Percentiles rank a stretch among this genome's conserved stretches.
phyloP scores from a whole-genome alignment of 306 rosid species.

The Cucumis melo region DNA sequence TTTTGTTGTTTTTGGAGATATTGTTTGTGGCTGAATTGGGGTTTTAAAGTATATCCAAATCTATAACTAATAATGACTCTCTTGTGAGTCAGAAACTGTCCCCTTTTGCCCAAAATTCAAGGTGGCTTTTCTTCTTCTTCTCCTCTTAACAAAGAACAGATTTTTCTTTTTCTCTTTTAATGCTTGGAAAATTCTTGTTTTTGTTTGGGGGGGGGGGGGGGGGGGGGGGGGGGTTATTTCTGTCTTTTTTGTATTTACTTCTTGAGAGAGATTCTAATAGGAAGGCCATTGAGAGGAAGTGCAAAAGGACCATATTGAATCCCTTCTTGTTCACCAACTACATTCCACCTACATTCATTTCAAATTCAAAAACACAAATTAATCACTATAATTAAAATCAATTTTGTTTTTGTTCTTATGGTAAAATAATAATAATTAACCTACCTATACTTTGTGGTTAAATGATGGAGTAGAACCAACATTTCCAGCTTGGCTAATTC shows the following conservation, averaged over 20 bases:
- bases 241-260: constrained; percentile 2
- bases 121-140: not conserved
- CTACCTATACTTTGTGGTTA: constrained; percentile 70
- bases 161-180: not conserved
- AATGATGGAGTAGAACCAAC: constrained; percentile 71
- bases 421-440: no score
- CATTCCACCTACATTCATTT: constrained; percentile 51
- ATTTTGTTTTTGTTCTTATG: no score
- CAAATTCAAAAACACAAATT: not conserved
- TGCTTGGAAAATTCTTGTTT: not conserved
- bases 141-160: not conserved
- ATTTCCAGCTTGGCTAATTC: constrained; percentile 92
- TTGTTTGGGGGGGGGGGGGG: not conserved
- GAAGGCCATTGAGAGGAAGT: constrained; percentile 88
- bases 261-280: constrained; percentile 48
- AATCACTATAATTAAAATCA: not conserved
- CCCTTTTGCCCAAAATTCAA: not conserved
- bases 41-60: not conserved
- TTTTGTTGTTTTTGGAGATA: not conserved
- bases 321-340: constrained; percentile 55
- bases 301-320: constrained; percentile 97
- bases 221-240: not conserved
- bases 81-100: not conserved
- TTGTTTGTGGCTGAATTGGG: not conserved
- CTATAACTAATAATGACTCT: constrained; percentile 2